Base-by-base conservation (phyloP, 352 stramenopile species). In the Globisporangium sylvaticum region DNA sequence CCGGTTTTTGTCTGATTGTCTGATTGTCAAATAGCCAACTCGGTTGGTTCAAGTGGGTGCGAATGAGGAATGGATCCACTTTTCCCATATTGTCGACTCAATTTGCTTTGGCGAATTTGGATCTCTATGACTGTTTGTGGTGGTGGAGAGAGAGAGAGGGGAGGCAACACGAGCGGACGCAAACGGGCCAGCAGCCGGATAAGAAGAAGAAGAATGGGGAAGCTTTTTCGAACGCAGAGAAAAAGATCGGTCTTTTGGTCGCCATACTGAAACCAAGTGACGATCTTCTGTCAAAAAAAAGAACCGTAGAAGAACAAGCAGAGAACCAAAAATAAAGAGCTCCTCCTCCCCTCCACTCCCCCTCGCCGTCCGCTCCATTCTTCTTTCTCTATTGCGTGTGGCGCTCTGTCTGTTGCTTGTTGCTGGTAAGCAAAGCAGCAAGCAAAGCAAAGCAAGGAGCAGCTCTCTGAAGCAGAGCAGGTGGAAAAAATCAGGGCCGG, bases 241-340 rank as follows among this genome's bases (percentile, higher is more conserved):
- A 48, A 63, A 63, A 63, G 57, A 54, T 63, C 57, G 57, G 57
- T 50, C 50, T 34, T 57, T 57, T 3, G 27, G n/a, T 10, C 22
- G 18, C 20, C 31, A 58, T 50, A 50, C 18, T 50, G 42, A 50
- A 50, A 24, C 18, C 18, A 22, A 50, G 42, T 50, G 42, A 20
- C 5, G 39, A 15, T 4, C 5, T 4, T n/a, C 15, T 7, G 15
- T 20, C 15, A 9, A 52, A 62, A 62, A 50, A 63, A 24, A 22
- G 57, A 63, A 63, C 34, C 34, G 37, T 37, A 34, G 29, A 53
- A 53, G 57, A 63, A 63, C 57, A 63, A 48, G 34, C 57, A 15
- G 37, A 63, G 57, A 63, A 63, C 57, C 22, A 63, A 63, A 52
- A 63, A 63, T 63, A 63, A 52, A 63, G 37, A 48, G 57, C 57